Conservation (phyloP, 805 yeast genomes). For the Deakozyma indianensis region DNA sequence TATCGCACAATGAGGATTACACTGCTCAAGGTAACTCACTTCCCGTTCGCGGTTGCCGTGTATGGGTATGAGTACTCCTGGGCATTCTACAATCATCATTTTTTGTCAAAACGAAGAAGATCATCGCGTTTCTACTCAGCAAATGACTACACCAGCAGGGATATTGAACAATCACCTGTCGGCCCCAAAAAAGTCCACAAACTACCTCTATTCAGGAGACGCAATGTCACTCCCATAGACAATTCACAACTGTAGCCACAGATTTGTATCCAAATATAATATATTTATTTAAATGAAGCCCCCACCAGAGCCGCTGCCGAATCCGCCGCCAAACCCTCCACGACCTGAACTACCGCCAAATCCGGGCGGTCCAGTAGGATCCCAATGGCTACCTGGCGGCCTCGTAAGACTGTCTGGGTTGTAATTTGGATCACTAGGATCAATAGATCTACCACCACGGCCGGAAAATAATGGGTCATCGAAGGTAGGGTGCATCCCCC, state of each 20-base stretch:
- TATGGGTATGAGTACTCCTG: slow-evolving; percentile 12
- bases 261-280: no score
- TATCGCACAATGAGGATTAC: slow-evolving; percentile 15
- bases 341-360: slow-evolving; percentile 7
- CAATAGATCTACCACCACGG: slow-evolving; percentile 2
- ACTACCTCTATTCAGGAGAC: slow-evolving; percentile 1
- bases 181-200: not conserved
- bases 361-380: slow-evolving; percentile 17
- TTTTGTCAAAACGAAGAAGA: not conserved
- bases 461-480: slow-evolving; percentile 17
- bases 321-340: slow-evolving; percentile 5
- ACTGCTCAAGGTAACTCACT: slow-evolving; percentile 17
- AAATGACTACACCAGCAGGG: not conserved
- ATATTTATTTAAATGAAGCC: no score
- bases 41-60: slow-evolving; percentile 15
- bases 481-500: slow-evolving; percentile 18
- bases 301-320: slow-evolving; percentile 2
- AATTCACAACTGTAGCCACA: not conserved
- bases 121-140: not conserved
- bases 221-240: not conserved
- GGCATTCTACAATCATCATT: slow-evolving; percentile 1
- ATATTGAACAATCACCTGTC: not conserved
- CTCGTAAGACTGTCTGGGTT: slow-evolving; percentile 12
- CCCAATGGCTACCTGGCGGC: slow-evolving; percentile 27
- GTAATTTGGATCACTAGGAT: slow-evolving; percentile 5